Evolutionary conservation across 306 rosid genomes (phyloP), one percentile per base, ranked within the genome.

Genomic region (Prunus salicina): DNA sequence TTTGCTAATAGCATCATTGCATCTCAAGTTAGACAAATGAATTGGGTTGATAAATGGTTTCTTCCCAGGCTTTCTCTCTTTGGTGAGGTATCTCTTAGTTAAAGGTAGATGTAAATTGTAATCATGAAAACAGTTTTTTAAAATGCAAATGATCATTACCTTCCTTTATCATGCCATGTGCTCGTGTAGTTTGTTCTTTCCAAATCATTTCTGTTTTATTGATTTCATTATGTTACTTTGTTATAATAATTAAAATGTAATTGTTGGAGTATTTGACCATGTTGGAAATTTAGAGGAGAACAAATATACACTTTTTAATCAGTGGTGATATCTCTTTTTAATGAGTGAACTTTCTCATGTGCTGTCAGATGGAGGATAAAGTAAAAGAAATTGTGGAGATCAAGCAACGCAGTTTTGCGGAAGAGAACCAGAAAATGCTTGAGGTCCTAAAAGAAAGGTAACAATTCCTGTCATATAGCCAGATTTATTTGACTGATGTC

Each of bases 311-410:
- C 7, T 63, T 0, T 28, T 63, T 30, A 38, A 38, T 12, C 27
- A 41, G 10, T 20, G 45, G 0, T 72, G 47, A 58, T 72, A 8
- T 86, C 65, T 55, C 75, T 27, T 25, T 84, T 53, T 77, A 55
- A 78, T 52, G 13, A 56, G 63, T 57, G 58, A 79, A 82, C 68
- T 61, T 81, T 58, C 63, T 57, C 8, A 47, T 82, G 22, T 80
- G 69, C 60, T 43, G 76, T 74, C 74, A 92, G 99, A 95, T 92
- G 99, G 97, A 95, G 86, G 99, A 95, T 80, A 95, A 92, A 86
- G 88, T 95, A 73, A 91, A 89, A 88, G 99, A 95, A 82, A 82
- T 92, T 72, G 99, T 95, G 85, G 99, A 95, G 88, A 95, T 95
- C 53, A 95, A 92, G 87, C 99, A 95, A 76, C 91, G 97, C 69